A percentile compares a stretch with the other conserved stretches of the same genome.
Evolutionary conservation across 768 basidiomycete species (phyloP).

Genomic region (Leccinum boreale): DNA sequence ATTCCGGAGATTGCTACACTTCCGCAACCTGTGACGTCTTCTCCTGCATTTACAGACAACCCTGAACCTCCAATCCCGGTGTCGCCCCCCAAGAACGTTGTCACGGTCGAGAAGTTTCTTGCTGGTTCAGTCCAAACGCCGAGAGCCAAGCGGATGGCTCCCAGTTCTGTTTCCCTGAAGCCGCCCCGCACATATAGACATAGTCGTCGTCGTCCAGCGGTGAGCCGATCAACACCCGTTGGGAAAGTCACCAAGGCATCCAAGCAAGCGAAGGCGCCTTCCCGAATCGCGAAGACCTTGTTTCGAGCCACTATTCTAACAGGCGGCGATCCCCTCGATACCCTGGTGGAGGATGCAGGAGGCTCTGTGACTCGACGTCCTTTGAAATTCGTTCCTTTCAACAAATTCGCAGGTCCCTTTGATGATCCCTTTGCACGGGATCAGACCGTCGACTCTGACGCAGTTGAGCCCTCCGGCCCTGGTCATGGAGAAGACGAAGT

Average conservation of each 20-base stretch:
- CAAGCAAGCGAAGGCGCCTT: not conserved
- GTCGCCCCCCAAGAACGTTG: not conserved
- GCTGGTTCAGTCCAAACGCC: slow-evolving; percentile 4
- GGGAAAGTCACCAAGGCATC: not conserved
- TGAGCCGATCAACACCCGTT: not conserved
- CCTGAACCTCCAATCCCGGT: not conserved
- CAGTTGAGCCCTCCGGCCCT: not conserved
- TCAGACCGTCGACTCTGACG: not conserved
- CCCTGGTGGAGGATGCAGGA: slow-evolving; percentile 9
- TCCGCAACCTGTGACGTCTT: slow-evolving; percentile 3
- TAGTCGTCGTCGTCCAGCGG: not conserved
- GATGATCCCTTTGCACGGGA: not conserved
- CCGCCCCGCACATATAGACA: slow-evolving; percentile 19
- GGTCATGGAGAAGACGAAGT: not conserved
- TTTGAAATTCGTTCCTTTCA: slow-evolving; percentile 26
- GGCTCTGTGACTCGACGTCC: slow-evolving; percentile 19
- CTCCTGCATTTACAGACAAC: not conserved
- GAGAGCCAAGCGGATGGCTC: not conserved
- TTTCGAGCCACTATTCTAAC: slow-evolving; percentile 28
- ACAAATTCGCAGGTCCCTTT: slow-evolving; percentile 17
- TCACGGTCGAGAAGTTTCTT: slow-evolving; percentile 30
- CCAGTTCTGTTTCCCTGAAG: not conserved
- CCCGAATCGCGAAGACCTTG: slow-evolving; percentile 13
- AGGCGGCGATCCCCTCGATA: slow-evolving; percentile 22
- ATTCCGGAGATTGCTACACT: slow-evolving; percentile 21